Conservation (phyloP, 495 filamentous ascomycete species). For the Apiosordaria backusii region DNA sequence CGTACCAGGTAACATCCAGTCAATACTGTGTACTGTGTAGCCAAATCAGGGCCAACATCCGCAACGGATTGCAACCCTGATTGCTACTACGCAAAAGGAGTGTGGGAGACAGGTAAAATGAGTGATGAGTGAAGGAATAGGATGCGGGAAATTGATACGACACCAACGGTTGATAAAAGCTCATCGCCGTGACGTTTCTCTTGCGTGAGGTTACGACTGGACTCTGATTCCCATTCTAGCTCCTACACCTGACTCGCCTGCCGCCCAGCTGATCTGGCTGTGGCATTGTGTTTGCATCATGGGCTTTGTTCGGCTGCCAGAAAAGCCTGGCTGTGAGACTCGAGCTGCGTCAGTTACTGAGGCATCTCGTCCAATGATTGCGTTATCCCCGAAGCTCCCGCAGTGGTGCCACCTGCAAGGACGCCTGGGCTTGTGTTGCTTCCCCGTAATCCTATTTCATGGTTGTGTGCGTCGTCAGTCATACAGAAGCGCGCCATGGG, state of each 20-base stretch:
- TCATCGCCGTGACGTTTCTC: neutral
- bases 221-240: neutral
- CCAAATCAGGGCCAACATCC: constrained; percentile 17
- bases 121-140: neutral
- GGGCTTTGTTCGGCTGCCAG: neutral
- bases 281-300: constrained; percentile 8
- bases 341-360: constrained; percentile 13
- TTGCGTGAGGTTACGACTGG: neutral
- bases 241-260: neutral
- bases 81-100: neutral
- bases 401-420: neutral
- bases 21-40: constrained; percentile 11
- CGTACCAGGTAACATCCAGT: neutral
- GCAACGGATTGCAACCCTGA: constrained; percentile 11
- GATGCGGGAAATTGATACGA: constrained; percentile 4
- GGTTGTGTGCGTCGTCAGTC: neutral
- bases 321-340: constrained; percentile 12
- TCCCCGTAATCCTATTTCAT: neutral
- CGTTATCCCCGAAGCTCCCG: neutral
- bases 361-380: constrained; percentile 11
- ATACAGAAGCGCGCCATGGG: neutral
- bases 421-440: neutral
- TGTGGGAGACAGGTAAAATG: neutral
- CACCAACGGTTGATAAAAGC: neutral
- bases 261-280: neutral